Conservation (phyloP, 176 grass and related monocot genomes). For the Oryza punctata region DNA sequence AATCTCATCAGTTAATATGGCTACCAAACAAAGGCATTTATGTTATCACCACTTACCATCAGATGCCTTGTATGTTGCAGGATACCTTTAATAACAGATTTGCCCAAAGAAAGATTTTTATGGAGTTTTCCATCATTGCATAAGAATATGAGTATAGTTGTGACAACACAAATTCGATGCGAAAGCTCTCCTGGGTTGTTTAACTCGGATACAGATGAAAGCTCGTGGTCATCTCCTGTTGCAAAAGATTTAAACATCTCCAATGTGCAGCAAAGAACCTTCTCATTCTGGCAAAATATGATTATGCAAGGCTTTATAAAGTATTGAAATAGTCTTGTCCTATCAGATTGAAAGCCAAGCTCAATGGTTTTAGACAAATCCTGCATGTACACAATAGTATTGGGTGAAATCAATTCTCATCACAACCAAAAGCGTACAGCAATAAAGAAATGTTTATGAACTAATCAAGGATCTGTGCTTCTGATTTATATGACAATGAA, state of each 20-base stretch:
- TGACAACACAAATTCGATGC: constrained; percentile 49
- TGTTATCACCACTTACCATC: constrained; percentile 54
- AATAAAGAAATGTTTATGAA: constrained; percentile 22
- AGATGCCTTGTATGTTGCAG: constrained; percentile 53
- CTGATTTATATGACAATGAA: background rate
- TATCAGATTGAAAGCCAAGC: constrained; percentile 49
- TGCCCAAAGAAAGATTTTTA: constrained; percentile 52
- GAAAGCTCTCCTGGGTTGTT: constrained; percentile 44
- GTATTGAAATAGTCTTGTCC: constrained; percentile 57
- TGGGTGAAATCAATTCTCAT: constrained; percentile 11
- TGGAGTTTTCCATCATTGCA: constrained; percentile 62
- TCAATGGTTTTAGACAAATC: constrained; percentile 65
- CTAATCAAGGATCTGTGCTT: background rate
- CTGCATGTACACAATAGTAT: constrained; percentile 53
- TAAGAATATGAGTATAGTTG: constrained; percentile 62
- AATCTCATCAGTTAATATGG: constrained; percentile 30
- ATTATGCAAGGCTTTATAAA: constrained; percentile 65
- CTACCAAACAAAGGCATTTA: constrained; percentile 35
- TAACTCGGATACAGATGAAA: constrained; percentile 41
- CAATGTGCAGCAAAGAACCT: constrained; percentile 56
- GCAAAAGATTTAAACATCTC: constrained; percentile 66
- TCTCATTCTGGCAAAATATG: constrained; percentile 65
- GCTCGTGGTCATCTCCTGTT: constrained; percentile 46
- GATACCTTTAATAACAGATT: constrained; percentile 52
- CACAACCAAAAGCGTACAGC: constrained; percentile 19